Evolutionary conservation across 192 early-diverging fungal genomes (phyloP).

Genomic region (Helicostylum pulchrum): DNA sequence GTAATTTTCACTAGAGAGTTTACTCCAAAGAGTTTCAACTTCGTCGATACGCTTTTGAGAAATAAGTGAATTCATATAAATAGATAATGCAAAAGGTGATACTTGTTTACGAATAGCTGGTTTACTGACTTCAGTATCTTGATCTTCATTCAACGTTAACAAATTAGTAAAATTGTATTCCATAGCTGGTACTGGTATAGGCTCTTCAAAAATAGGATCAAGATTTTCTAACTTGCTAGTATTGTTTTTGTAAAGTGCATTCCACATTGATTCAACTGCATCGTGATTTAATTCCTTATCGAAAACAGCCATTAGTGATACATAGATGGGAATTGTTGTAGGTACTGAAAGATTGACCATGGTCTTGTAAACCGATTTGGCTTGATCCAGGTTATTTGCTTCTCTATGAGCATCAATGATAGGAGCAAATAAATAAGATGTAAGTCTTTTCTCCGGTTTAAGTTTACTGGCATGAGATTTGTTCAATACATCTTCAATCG

Average conservation of each 20-base stretch:
- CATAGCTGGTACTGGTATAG: neutral
- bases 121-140: neutral
- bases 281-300: slow-evolving; percentile 37
- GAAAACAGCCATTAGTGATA: slow-evolving; percentile 48
- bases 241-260: slow-evolving; percentile 23
- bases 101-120: neutral
- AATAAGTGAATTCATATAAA: slow-evolving; percentile 42
- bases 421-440: slow-evolving; percentile 43
- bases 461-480: neutral
- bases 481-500: slow-evolving; percentile 26
- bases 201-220: neutral
- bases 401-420: slow-evolving; percentile 41
- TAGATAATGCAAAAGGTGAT: slow-evolving; percentile 41
- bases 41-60: slow-evolving; percentile 29
- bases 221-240: neutral
- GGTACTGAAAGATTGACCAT: slow-evolving; percentile 37
- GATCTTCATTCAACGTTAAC: neutral
- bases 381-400: slow-evolving; percentile 25
- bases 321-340: slow-evolving; percentile 36
- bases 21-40: slow-evolving; percentile 39
- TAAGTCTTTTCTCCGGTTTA: neutral
- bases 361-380: slow-evolving; percentile 37
- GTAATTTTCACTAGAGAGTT: slow-evolving; percentile 33
- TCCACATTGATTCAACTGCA: slow-evolving; percentile 46
- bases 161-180: neutral